Evolutionary conservation across 208 protist species (phyloP).

Genomic region (Acanthamoeba triangularis): DNA sequence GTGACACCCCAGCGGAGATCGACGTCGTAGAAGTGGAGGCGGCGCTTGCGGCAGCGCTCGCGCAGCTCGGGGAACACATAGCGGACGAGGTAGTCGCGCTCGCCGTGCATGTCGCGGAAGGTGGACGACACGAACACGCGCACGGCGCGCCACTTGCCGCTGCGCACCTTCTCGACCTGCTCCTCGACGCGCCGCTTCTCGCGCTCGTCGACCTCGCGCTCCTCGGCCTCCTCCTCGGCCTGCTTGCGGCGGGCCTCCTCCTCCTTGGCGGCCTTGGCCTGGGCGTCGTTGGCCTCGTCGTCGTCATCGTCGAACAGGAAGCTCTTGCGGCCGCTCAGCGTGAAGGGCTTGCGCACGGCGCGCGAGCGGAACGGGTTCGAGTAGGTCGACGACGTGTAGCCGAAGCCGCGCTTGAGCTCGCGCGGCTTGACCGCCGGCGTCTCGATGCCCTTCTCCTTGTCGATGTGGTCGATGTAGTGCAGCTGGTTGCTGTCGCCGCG

Average conservation of each 20-base stretch:
- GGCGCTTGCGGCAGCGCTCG: constrained; percentile 80
- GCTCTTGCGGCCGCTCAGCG: not conserved
- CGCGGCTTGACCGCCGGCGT: not conserved
- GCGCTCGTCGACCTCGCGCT: constrained; percentile 62
- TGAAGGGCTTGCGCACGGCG: constrained; percentile 13
- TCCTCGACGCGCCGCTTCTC: constrained; percentile 29
- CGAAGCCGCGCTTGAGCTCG: constrained; percentile 12
- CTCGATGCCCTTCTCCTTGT: constrained; percentile 57
- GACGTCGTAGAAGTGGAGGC: constrained; percentile 94
- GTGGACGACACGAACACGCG: constrained; percentile 98
- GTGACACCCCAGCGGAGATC: constrained; percentile 98
- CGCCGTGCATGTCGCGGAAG: constrained; percentile 98
- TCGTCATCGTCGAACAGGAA: constrained; percentile 69
- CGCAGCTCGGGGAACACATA: constrained; percentile 96
- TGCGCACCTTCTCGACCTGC: constrained; percentile 71
- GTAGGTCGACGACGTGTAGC: constrained; percentile 1
- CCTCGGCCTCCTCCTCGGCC: constrained; percentile 57
- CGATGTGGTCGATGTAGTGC: constrained; percentile 77
- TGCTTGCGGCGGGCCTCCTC: not conserved
- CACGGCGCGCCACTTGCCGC: constrained; percentile 80
- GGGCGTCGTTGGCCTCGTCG: constrained; percentile 26
- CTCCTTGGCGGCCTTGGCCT: not conserved
- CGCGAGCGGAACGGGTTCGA: constrained; percentile 67
- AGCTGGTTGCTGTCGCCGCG: constrained; percentile 76
- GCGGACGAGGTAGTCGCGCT: constrained; percentile 95